Conservation (phyloP, 2,329 filamentous ascomycete genomes). For the Fusarium sp. region DNA sequence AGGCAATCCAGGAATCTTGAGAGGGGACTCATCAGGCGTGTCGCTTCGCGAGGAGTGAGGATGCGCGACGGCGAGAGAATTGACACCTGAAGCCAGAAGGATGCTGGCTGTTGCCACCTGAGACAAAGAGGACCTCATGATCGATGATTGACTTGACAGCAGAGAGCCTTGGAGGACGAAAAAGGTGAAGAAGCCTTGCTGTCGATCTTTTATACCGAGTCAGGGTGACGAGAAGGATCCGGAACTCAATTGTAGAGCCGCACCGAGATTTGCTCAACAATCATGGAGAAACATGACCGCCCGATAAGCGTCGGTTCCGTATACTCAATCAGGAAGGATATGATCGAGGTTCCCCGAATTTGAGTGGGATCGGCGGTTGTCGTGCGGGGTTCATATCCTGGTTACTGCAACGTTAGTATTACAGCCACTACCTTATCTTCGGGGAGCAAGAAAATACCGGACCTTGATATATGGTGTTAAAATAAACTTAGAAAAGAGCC, state of each 20-base stretch:
- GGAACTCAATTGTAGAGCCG: background rate
- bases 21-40: background rate
- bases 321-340: slow-evolving; percentile 11
- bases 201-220: background rate
- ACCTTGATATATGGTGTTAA: too few species aligned
- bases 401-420: background rate
- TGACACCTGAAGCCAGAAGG: background rate
- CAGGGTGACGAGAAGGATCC: background rate
- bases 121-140: slow-evolving; percentile 8
- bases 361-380: background rate
- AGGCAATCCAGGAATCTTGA: slow-evolving; percentile 17
- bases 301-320: background rate
- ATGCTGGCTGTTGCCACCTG: slow-evolving; percentile 1
- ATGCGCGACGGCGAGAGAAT: background rate
- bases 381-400: background rate
- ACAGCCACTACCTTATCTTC: background rate
- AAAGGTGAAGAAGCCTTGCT: background rate
- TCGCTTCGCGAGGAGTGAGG: background rate
- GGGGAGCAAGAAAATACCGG: too few species aligned
- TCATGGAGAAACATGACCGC: background rate
- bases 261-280: background rate
- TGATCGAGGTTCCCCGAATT: background rate
- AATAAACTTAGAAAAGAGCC: too few species aligned
- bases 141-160: background rate
- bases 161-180: background rate